Evolutionary conservation across 805 yeast genomes (phyloP), one percentile per base, ranked within the genome.

Genomic region (Blastobotrys attinorum): DNA sequence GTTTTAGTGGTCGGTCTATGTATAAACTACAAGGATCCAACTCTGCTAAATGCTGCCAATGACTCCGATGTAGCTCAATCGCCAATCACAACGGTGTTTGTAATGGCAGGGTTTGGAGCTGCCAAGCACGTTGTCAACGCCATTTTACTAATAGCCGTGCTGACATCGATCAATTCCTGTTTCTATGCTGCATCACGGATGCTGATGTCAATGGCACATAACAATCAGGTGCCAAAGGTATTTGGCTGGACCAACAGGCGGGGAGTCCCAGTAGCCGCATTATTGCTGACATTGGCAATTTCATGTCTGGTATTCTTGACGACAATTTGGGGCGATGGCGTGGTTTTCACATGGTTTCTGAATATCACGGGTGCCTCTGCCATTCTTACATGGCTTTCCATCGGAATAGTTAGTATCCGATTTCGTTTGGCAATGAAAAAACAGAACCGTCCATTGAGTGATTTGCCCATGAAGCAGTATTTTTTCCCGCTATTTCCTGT

Each of bases 221-320:
- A 77, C 59, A 78, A 81, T 15, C 71, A 72, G 53, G 80, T 80
- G 16, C 88, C 87, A 31, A 64, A 65, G 44, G 55, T 71, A 25
- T 71, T 81, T 44, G 78, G 79, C 29, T 81, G 81, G 64, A 76
- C 84, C 47, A 94, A 86, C 60, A 72, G 82, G 50, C 69, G 67
- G 43, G 95, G 95, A 45, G 75, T 95, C 56, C 95, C 96, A n/a
- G 60, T 83, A 43, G 76, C 75, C 40, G 90, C 87, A 16, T 76
- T 83, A 54, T 50, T 57, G 1, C 45, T 67, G 20, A 65, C 76
- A 22, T 57, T 66, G 17, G 13, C 57, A 27, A 67, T 80, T 53
- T 86, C 84, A 18, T 63, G 75, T 27, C 60, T 80, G 18, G 75
- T 80, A 37, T 80, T 76, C 60, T 66, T 83, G 37, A 75, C 81